Conservation (phyloP, 176 grass and related monocot genomes). For the Oryza glaberrima region DNA sequence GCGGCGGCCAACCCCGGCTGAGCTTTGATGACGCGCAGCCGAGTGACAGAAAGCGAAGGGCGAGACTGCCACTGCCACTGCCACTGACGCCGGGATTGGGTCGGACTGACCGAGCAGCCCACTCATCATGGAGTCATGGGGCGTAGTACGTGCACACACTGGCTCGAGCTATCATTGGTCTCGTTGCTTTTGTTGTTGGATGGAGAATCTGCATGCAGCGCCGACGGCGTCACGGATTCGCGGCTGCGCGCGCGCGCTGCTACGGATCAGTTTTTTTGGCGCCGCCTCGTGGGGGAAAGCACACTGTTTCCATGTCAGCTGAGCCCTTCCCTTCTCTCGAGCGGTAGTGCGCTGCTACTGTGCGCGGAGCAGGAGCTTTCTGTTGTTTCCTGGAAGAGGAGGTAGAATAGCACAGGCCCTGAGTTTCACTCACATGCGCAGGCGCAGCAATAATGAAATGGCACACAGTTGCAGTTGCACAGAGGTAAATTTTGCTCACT, state of each 20-base stretch:
- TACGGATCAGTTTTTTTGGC: neutral
- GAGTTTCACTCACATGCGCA: neutral
- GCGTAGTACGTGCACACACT: neutral
- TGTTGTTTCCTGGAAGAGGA: neutral
- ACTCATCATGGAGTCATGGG: neutral
- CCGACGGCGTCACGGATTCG: neutral
- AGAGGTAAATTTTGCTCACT: neutral
- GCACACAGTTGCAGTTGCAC: neutral
- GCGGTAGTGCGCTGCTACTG: neutral
- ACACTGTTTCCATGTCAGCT: conserved; percentile 30
- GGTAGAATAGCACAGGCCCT: neutral
- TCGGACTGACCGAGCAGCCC: neutral
- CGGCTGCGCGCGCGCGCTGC: neutral
- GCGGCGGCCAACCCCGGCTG: neutral
- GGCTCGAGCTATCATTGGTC: neutral
- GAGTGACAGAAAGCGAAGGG: neutral
- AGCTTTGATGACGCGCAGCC: neutral
- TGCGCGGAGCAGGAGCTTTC: neutral
- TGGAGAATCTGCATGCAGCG: neutral
- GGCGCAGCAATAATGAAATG: neutral
- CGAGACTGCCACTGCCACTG: neutral
- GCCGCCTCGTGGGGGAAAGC: neutral
- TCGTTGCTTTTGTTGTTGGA: neutral
- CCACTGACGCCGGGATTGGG: neutral
- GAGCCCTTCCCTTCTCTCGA: neutral